Evolutionary conservation across 2,329 filamentous ascomycete species (phyloP), one percentile per base, ranked within the genome.

Genomic region (Fusarium brachygibbosum): DNA sequence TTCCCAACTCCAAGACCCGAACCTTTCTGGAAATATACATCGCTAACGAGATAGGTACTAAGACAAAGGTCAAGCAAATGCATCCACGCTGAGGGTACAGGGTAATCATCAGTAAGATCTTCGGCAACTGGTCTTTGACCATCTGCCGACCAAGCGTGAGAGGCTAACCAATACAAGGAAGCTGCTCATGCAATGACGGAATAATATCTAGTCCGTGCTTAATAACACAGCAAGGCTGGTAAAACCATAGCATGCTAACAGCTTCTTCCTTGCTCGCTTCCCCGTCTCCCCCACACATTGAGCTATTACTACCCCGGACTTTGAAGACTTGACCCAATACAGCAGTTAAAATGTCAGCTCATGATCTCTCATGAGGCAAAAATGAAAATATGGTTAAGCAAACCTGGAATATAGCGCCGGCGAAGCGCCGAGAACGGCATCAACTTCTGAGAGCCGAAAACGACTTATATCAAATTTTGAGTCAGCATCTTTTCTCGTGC

Each of bases 291-390:
- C 58, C 58, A 42, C 58, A 54, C 25, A n/a, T 25, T 31, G 34
- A 21, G 61, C 29, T 32, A 62, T 28, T 28, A 11, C 28, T 62
- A 34, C 58, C 58, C 58, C 58, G 19, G 58, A 54, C 38, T 45
- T 8, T 4, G 5, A 17, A 17, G 17, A 10, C 58, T 62, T 62
- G 29, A 19, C 58, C 58, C 11, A 17, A 62, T 62, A 17, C 4
- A 62, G 58, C 28, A 62, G 53, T 12, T 11, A 7, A 1, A 5
- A 19, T 16, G 45, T 25, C 13, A 28, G 17, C 28, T 41, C 13
- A 23, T 35, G 38, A 28, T 29, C 28, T 28, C 14, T 54, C 11
- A 3, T 40, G 28, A 54, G 40, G 23, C 17, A 19, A 45, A 32
- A 35, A 17, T 34, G 23, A 19, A 14, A 17, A 55, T 38, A 5